Base-by-base conservation (phyloP, 345 rosid species). In the Arabidopsis arenosa region DNA sequence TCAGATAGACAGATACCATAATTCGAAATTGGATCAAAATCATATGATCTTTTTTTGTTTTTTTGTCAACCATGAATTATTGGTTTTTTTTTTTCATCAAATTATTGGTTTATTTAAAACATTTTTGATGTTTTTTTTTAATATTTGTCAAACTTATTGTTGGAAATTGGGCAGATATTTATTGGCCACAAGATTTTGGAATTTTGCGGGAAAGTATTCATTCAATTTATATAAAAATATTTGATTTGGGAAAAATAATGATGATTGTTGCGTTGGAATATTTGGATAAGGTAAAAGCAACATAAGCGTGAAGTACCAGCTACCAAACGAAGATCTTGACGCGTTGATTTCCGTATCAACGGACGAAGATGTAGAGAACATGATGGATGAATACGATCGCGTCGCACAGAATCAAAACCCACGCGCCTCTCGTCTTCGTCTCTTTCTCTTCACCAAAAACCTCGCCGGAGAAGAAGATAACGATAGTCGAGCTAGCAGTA, bases 301-400 rank as follows among this genome's bases (percentile, higher is more conserved):
- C 77, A 49, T 95, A 48, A 88, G 81, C 26, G 92, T 95, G 37
- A 95, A 95, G 84, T 95, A 95, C 68, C 97, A 95, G 84, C 89
- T 95, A 14, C 99, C 97, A 10, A 92, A 90, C 70, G 97, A 95
- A 64, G 97, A 95, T 85, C 97, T 95, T 17, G 97, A 95, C 78
- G 91, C 97, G 59, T 83, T 92, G 83, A 95, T 95, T 48, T 90
- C 99, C 6, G 96, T 95, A 66, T 85, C 96, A 4, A 92, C 92
- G 17, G 99, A 95, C 36, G 99, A 95, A 80, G 99, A 95, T 70
- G 84, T 90, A 7, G 97, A 95, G 70, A 95, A 95, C 88, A 92
- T 95, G 99, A 89, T 95, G 82, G 99, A 95, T 4, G 99, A 95
- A 67, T 92, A 90, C 80, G 99, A 95, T 64, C 97, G 99, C 60